phyloP scores from a whole-genome alignment of 345 rosid genomes.

The Raphanus raphanistrum region DNA sequence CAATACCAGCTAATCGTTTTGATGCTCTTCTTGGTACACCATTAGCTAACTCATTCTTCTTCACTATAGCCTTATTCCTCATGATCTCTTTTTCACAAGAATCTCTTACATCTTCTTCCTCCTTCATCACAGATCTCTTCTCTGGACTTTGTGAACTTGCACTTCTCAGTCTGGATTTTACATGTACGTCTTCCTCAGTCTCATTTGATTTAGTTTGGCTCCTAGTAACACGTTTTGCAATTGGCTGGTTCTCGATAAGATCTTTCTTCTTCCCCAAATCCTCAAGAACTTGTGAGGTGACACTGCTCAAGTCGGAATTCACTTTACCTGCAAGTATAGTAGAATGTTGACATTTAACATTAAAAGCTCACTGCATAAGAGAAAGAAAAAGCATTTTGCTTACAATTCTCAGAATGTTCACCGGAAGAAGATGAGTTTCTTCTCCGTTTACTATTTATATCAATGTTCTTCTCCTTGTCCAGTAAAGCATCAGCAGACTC shows the following conservation, averaged over 20 bases:
- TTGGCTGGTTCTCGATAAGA: constrained; percentile 4
- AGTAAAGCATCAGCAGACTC: constrained; percentile 4
- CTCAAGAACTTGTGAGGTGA: constrained; percentile 14
- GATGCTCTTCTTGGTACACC: constrained; percentile 68
- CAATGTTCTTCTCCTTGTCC: constrained; percentile 14
- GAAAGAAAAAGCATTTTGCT: background rate
- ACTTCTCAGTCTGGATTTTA: too few species aligned
- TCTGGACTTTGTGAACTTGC: constrained; percentile 39
- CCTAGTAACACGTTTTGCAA: constrained; percentile 29
- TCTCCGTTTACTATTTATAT: constrained; percentile 7
- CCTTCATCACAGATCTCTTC: constrained; percentile 28
- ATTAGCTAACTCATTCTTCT: constrained; percentile 23
- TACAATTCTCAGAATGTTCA: constrained; percentile 23
- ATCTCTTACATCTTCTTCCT: constrained; percentile 37
- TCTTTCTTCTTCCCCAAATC: constrained; percentile 13
- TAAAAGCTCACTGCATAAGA: background rate
- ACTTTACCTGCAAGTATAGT: constrained; percentile 18
- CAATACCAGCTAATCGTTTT: constrained; percentile 85
- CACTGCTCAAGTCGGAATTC: constrained; percentile 5
- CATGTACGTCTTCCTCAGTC: background rate
- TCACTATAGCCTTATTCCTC: constrained; percentile 34
- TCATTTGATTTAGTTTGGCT: constrained; percentile 35
- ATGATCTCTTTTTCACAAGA: constrained; percentile 38
- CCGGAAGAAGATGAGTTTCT: constrained; percentile 25
- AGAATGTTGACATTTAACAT: constrained; percentile 1